Evolutionary conservation across 495 filamentous ascomycete genomes (phyloP), one percentile per base, ranked within the genome.

Genomic region (Antarctomyces pellizariae): DNA sequence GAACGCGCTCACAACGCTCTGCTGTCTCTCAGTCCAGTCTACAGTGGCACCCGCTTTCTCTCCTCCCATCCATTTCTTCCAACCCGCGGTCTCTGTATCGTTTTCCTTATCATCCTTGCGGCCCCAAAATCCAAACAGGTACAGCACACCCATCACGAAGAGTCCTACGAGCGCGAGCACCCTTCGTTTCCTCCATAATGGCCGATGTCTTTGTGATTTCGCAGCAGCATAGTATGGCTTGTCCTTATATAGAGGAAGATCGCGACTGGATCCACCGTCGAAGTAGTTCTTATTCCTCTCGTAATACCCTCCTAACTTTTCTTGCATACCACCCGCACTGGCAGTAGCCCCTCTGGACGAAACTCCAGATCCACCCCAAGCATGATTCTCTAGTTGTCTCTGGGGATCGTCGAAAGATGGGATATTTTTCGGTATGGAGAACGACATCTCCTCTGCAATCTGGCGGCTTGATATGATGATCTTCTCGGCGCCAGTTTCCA

Each of bases 221-320:
- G 64, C 62, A 24, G 60, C 48, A 14, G 62, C 52, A 36, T 75
- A 75, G 44, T 79, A 89, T 13, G 86, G 86, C 43, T 99, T 99
- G 49, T 99, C 86, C 56, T 99, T 99, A 50, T 99, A 99, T 71
- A 95, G 75, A 20, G 86, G 86, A 13, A 99, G 54, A 17, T 68
- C 58, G 27, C 59, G 64, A n/a, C n/a, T n/a, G n/a, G n/a, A n/a
- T 23, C 62, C 53, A 17, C 60, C 52, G 13, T 56, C 53, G 34
- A 72, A 67, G 22, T 66, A 55, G 8, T 51, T 52, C 46, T 41
- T 56, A 47, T 23, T 50, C 44, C 31, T 43, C 38, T 48, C 56
- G 49, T 56, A 59, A 37, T 54, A 49, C 29, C 31, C 38, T 20
- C 50, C 52, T 5, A 54, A 43, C 13, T 44, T 44, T 29, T 53